Evolutionary conservation across 495 filamentous ascomycete species (phyloP), one percentile per base, ranked within the genome.

Genomic region (Chlorociboria aeruginascens): DNA sequence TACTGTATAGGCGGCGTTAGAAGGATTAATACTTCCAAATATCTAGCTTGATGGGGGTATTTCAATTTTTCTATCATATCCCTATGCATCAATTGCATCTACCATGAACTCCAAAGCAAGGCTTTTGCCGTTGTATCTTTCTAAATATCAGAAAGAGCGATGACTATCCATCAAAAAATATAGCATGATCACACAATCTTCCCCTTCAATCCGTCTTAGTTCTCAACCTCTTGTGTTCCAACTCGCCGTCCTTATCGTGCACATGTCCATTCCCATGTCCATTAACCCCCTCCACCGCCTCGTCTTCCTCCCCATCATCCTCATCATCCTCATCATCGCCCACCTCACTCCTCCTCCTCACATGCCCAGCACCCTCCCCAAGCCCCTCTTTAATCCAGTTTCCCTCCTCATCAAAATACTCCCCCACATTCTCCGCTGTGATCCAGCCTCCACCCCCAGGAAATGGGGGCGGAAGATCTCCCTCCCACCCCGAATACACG

Each of bases 381-480:
- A 45, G 32, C 3, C 44, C 60, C 0, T 52, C 72, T 8, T 69
- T 72, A 53, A 74, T 74, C 70, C 70, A 77, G 34, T 76, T 76
- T 4, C 74, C 74, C 0, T 76, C 67, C 14, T 54, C 69, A 43
- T 77, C 71, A 52, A 77, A 77, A 44, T 63, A 95, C 57, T 95
- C 78, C 43, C 82, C 73, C 61, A 95, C 85, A 64, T 98, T 98
- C 45, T 96, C 92, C 11, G 88, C 83, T 13, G 92, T 98, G 53
- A 98, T 96, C 92, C 92, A 98, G 2, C 89, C 89, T 0, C 78
- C 79, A 58, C 87, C 90, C 9, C 90, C 88, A 1, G 85, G 85
- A 61, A 92, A 73, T 3, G 85, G 79, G 10, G 84, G 81, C 35
- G 85, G 85, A 31, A 90, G 55, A 33, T 74, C 77, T 6, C 78